A percentile compares a stretch with the other conserved stretches of the same genome.
Conservation (phyloP, 2,329 filamentous ascomycete species). For the Curvularia lunata region DNA sequence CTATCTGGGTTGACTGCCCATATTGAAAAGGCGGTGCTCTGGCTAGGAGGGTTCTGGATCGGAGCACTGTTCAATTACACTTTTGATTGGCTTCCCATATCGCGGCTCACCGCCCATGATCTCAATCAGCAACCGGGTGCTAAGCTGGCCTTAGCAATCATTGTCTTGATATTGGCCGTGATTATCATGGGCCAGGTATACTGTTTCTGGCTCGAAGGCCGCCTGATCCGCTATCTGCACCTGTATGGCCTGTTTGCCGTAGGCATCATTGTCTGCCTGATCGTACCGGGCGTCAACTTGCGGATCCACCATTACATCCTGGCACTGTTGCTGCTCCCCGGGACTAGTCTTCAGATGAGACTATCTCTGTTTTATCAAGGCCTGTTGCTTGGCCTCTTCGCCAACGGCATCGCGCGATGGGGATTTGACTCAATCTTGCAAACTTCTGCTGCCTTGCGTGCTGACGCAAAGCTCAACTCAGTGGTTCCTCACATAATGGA, state of each 20-base stretch:
- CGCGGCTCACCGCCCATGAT: slow-evolving; percentile 85
- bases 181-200: slow-evolving; percentile 80
- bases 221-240: slow-evolving; percentile 76
- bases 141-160: slow-evolving; percentile 76
- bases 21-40: slow-evolving; percentile 85
- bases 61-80: slow-evolving; percentile 93
- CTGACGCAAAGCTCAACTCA: slow-evolving; percentile 59
- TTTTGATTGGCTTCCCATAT: slow-evolving; percentile 89
- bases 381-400: slow-evolving; percentile 44
- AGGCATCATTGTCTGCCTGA: slow-evolving; percentile 71
- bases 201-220: slow-evolving; percentile 83
- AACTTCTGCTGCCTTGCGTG: slow-evolving; percentile 74
- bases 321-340: slow-evolving; percentile 44
- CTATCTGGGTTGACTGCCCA: slow-evolving; percentile 77
- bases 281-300: slow-evolving; percentile 76
- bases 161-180: slow-evolving; percentile 71
- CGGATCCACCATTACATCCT: slow-evolving; percentile 77
- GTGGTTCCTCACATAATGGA: slow-evolving; percentile 58
- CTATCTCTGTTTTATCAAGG: slow-evolving; percentile 46
- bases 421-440: slow-evolving; percentile 70
- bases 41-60: slow-evolving; percentile 88
- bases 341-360: slow-evolving; percentile 46
- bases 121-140: slow-evolving; percentile 88
- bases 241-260: slow-evolving; percentile 74
- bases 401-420: slow-evolving; percentile 48